phyloP scores from a whole-genome alignment of 306 rosid genomes.

The Purshia tridentata region DNA sequence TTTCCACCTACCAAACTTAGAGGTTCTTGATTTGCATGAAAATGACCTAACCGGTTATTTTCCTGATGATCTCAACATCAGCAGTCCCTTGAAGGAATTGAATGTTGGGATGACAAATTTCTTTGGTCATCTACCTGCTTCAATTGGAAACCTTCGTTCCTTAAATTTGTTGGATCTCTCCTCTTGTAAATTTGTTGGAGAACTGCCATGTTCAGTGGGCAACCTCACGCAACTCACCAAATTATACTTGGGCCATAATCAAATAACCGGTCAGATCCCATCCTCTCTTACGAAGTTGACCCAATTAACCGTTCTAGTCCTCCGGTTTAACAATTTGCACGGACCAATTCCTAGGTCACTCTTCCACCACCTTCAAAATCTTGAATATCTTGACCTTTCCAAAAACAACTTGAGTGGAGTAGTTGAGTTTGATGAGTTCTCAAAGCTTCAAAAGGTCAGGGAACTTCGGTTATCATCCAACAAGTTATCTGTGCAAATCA shows the following conservation, averaged over 20 bases:
- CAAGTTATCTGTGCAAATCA: too few species aligned
- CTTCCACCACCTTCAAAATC: background rate
- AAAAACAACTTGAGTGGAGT: conserved; percentile 16
- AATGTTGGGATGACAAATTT: background rate
- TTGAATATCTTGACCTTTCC: background rate
- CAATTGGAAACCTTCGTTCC: conserved; percentile 22
- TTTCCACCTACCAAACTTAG: conserved; percentile 24
- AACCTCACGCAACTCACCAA: conserved; percentile 8
- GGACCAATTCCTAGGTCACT: conserved; percentile 24
- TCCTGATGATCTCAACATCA: conserved; percentile 32
- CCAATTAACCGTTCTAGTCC: background rate
- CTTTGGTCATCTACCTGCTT: conserved; percentile 29
- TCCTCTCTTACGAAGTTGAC: conserved; percentile 5
- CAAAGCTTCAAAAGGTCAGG: background rate
- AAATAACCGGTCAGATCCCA: conserved; percentile 2
- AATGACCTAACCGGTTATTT: conserved; percentile 35
- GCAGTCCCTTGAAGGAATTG: background rate
- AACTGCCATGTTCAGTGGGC: background rate
- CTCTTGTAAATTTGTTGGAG: background rate
- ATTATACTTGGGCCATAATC: background rate
- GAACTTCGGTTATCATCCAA: background rate
- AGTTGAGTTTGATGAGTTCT: conserved; percentile 17
- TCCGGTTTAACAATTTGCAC: conserved; percentile 1
- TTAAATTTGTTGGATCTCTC: background rate
- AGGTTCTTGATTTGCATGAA: background rate